Conservation (phyloP, 352 stramenopile species). For the Phytopythium cucurbitacearum region DNA sequence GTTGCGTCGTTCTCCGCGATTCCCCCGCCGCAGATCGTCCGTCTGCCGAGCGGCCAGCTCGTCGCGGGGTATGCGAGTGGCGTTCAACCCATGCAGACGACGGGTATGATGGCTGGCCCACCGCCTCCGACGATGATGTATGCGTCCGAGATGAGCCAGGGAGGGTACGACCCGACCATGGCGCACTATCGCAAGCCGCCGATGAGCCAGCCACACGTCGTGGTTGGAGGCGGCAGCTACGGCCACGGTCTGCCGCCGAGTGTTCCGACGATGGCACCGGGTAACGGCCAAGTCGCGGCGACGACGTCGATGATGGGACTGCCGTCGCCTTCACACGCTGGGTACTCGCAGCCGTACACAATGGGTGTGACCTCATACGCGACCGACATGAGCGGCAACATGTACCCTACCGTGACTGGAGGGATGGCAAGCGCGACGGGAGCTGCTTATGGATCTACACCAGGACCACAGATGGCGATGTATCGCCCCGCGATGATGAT, state of each 20-base stretch:
- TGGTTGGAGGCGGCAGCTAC: conserved; percentile 25
- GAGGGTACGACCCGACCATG: conserved; percentile 48
- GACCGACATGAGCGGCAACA: conserved; percentile 33
- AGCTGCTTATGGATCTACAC: conserved; percentile 25
- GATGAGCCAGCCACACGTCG: conserved; percentile 26
- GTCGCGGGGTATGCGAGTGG: conserved; percentile 2
- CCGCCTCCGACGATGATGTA: conserved; percentile 31
- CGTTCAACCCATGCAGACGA: conserved; percentile 8
- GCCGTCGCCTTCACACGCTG: conserved; percentile 3
- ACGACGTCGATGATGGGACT: not conserved
- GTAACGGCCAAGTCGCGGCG: not conserved
- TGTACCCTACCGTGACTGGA: conserved; percentile 34
- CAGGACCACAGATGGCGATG: conserved; percentile 21
- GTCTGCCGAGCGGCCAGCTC: conserved; percentile 30
- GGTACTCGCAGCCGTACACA: conserved; percentile 8
- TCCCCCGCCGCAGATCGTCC: conserved; percentile 32
- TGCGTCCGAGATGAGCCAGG: conserved; percentile 31
- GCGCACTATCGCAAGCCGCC: conserved; percentile 40
- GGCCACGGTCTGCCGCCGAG: conserved; percentile 13
- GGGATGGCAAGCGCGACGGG: conserved; percentile 4
- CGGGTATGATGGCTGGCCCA: conserved; percentile 8
- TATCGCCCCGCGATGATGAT: conserved; percentile 30
- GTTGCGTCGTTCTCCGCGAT: conserved; percentile 46
- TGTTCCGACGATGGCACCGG: not conserved
- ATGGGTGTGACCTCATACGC: conserved; percentile 12